Percentiles rank a stretch among this genome's conserved stretches.
Evolutionary conservation across 2,329 filamentous ascomycete species (phyloP).

Genomic region (Pseudogymnoascus pannorum): DNA sequence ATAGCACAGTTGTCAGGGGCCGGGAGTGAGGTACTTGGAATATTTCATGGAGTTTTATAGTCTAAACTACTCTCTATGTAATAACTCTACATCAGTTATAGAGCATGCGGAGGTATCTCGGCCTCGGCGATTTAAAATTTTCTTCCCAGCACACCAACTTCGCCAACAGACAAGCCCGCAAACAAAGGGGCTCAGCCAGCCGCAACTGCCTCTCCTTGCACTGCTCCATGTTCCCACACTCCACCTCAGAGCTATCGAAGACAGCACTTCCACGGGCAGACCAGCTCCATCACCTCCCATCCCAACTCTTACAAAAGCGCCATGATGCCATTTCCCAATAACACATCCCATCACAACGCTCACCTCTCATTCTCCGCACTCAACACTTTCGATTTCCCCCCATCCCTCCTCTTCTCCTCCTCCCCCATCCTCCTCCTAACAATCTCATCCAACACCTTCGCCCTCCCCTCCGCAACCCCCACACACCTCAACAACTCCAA

Average conservation of each 20-base stretch:
- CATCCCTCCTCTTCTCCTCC: conserved; percentile 70
- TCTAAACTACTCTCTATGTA: neutral
- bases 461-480: conserved; percentile 66
- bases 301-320: neutral
- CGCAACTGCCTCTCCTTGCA: neutral
- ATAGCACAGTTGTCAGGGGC: no score
- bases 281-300: neutral
- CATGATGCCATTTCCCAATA: neutral
- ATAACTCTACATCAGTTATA: neutral
- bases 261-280: neutral
- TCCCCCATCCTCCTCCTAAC: conserved; percentile 68
- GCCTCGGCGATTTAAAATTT: neutral
- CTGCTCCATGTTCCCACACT: neutral
- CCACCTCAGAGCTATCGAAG: neutral
- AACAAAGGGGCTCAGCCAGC: no score
- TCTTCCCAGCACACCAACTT: neutral
- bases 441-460: conserved; percentile 68
- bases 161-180: neutral
- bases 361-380: conserved; percentile 78
- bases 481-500: conserved; percentile 70
- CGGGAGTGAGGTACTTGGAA: no score
- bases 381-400: conserved; percentile 68
- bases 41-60: neutral
- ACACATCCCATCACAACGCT: neutral
- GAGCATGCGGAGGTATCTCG: neutral